Evolutionary conservation across 495 filamentous ascomycete species (phyloP).

Genomic region (Jackrogersella minutella): DNA sequence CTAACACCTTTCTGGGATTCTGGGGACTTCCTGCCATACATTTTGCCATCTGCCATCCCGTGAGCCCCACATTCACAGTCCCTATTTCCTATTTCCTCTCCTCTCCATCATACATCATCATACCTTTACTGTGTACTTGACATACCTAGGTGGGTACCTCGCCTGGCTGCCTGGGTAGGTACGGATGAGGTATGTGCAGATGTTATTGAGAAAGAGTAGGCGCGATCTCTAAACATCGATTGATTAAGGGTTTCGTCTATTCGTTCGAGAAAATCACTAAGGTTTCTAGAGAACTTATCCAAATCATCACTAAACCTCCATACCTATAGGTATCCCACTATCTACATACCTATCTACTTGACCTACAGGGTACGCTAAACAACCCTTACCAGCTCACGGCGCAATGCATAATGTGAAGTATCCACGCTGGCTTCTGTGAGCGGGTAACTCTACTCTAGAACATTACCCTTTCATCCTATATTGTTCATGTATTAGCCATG

Average conservation of each 20-base stretch:
- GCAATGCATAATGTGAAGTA: constrained; percentile 47
- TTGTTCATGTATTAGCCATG: constrained; percentile 13
- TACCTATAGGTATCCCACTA: constrained; percentile 14
- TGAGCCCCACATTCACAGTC: constrained; percentile 15
- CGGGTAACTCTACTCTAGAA: constrained; percentile 23
- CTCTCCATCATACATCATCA: too few relatives aligned
- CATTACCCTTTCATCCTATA: constrained; percentile 35
- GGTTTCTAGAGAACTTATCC: constrained; percentile 28
- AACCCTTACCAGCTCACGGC: constrained; percentile 30
- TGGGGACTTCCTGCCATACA: background rate
- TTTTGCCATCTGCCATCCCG: constrained; percentile 9
- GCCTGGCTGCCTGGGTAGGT: too few relatives aligned
- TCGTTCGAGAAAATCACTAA: constrained; percentile 3
- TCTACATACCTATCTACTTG: background rate
- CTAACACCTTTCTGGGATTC: constrained; percentile 33
- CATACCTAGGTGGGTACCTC: background rate
- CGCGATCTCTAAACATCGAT: background rate
- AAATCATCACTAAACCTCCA: background rate
- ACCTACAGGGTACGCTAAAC: constrained; percentile 43
- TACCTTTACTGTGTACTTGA: too few relatives aligned
- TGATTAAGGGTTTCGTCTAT: background rate
- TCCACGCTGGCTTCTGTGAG: constrained; percentile 23
- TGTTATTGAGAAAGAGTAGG: constrained; percentile 4
- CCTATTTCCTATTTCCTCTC: too few relatives aligned
- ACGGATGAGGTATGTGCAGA: background rate